Evolutionary conservation across 2,329 filamentous ascomycete genomes (phyloP).

Genomic region (Aspergillus brunneoviolaceus): DNA sequence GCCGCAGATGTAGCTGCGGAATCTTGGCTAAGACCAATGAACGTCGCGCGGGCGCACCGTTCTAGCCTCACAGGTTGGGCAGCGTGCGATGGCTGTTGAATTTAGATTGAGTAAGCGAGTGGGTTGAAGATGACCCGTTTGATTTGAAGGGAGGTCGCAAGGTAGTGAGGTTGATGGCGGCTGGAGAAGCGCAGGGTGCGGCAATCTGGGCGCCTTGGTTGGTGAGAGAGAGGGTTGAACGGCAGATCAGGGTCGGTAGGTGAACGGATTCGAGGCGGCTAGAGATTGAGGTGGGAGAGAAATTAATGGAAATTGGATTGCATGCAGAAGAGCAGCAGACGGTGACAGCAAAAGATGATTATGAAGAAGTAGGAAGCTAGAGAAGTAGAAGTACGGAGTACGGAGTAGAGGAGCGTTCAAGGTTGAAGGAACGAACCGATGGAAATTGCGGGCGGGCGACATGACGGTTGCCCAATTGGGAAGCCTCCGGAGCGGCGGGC

Average conservation of each 20-base stretch:
- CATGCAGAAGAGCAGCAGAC: no score
- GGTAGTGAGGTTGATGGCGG: slow-evolving; percentile 3
- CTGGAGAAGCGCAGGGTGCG: slow-evolving; percentile 16
- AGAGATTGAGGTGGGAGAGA: background rate
- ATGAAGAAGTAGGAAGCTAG: background rate
- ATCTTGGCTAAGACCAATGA: slow-evolving; percentile 8
- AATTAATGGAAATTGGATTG: no score
- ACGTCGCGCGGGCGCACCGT: slow-evolving; percentile 18
- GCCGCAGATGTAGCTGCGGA: slow-evolving; percentile 5
- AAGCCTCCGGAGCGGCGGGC: background rate
- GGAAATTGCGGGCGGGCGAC: background rate
- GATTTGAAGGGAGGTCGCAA: slow-evolving; percentile 1
- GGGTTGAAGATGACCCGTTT: background rate
- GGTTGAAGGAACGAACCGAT: background rate
- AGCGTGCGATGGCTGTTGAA: slow-evolving; percentile 19
- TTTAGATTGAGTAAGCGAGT: slow-evolving; percentile 11
- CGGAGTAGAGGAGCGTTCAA: background rate
- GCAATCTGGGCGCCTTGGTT: slow-evolving; percentile 12
- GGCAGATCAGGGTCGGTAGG: background rate
- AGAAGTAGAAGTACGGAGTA: background rate
- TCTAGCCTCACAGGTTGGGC: slow-evolving; percentile 44
- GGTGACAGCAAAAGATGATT: no score
- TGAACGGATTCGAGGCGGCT: background rate
- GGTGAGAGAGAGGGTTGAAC: background rate
- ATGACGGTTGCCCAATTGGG: background rate